These are phyloP conservation scores for Cinnamomum micranthum DNA, from an alignment of 164 flowering plant species.

Conservation along the genomic window DNA sequence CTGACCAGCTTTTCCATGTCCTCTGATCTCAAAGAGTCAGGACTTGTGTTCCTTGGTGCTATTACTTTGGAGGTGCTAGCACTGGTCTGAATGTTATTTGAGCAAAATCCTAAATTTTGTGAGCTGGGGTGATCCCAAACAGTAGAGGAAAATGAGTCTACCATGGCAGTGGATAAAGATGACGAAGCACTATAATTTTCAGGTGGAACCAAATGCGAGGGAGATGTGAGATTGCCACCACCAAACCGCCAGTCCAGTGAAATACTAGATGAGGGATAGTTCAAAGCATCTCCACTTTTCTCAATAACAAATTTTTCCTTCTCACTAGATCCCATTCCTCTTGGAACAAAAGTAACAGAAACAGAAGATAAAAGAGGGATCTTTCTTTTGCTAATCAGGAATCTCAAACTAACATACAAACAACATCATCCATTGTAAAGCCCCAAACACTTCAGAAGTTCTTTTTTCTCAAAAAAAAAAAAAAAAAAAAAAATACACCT, in stretches of 20 bases:
- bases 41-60: conserved; percentile 28
- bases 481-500: neutral
- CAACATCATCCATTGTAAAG: too few relatives aligned
- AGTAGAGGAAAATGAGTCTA: conserved; percentile 44
- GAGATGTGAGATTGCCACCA: conserved; percentile 24
- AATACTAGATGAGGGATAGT: conserved; percentile 30
- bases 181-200: conserved; percentile 28
- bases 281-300: conserved; percentile 33
- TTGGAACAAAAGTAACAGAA: conserved; percentile 8
- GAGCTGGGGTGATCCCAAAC: conserved; percentile 41
- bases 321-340: conserved; percentile 45
- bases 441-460: neutral
- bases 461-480: neutral
- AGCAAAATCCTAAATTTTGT: conserved; percentile 40
- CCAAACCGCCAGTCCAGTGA: conserved; percentile 58
- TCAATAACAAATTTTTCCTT: conserved; percentile 42
- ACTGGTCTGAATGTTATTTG: conserved; percentile 29
- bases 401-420: neutral
- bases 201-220: conserved; percentile 32
- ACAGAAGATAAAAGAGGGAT: conserved; percentile 6
- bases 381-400: neutral
- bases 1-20: conserved; percentile 20
- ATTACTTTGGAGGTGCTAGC: conserved; percentile 25
- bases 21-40: conserved; percentile 26
- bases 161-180: conserved; percentile 53